Percentiles rank a stretch among this genome's conserved stretches.
These are phyloP conservation scores for Tulasnella sp. DNA, from an alignment of 768 basidiomycete species.

Conservation along the genomic window DNA sequence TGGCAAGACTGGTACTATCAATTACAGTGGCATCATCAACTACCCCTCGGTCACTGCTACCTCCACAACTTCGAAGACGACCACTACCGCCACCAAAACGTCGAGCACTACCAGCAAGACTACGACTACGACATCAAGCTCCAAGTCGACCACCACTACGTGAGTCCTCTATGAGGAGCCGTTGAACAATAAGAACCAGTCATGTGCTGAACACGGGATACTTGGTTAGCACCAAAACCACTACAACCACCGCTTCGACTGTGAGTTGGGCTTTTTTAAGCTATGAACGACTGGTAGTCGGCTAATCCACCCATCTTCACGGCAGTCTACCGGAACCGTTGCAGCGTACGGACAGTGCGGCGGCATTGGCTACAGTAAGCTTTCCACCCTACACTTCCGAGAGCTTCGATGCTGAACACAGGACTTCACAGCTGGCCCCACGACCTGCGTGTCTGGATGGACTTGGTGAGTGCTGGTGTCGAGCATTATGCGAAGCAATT, in stretches of 20 bases:
- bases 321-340: conserved; percentile 12
- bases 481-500: no score
- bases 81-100: conserved; percentile 15
- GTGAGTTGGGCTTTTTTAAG: background rate
- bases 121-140: background rate
- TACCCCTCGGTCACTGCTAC: background rate
- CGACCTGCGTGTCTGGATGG: background rate
- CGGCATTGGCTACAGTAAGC: conserved; percentile 1
- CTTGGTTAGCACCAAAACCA: background rate
- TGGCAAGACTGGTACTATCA: conserved; percentile 48
- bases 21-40: conserved; percentile 40
- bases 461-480: background rate
- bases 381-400: background rate
- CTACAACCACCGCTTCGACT: background rate
- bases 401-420: background rate
- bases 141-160: conserved; percentile 6
- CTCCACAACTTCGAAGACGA: background rate
- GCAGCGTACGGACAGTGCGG: conserved; percentile 17
- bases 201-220: background rate
- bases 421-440: background rate
- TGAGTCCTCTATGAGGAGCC: background rate
- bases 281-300: no score
- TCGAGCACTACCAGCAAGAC: conserved; percentile 11
- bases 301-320: background rate
- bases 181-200: no score